A percentile compares a stretch with the other conserved stretches of the same genome.
These are phyloP conservation scores for Pyrenophora graminea DNA, from an alignment of 2,329 filamentous ascomycete species.

Conservation along the genomic window DNA sequence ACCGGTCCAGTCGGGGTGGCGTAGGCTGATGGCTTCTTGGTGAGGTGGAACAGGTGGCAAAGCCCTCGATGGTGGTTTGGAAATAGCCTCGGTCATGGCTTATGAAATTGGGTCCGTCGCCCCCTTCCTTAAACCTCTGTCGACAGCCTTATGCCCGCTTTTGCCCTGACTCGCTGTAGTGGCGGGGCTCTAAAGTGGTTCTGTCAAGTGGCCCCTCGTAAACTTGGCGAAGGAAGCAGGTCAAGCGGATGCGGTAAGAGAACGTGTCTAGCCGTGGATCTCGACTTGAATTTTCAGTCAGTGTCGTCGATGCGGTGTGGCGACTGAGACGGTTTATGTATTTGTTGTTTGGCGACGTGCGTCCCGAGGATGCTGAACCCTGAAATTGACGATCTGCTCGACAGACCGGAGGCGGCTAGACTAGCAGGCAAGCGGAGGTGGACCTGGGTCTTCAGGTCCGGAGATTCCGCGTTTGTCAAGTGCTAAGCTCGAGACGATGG, in stretches of 20 bases:
- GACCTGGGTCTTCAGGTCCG: conserved; percentile 5
- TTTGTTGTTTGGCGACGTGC: conserved; percentile 9
- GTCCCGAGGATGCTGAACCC: conserved; percentile 22
- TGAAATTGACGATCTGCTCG: conserved; percentile 18
- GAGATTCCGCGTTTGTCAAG: conserved; percentile 2
- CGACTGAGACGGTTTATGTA: conserved; percentile 4
- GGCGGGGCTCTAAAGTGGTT: conserved; percentile 17
- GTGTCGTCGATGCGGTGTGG: conserved; percentile 17
- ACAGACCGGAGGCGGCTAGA: conserved; percentile 14
- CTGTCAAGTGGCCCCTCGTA: conserved; percentile 2
- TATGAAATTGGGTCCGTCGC: conserved; percentile 8
- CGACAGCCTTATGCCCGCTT: conserved; percentile 14
- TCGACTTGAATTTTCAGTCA: conserved; percentile 15
- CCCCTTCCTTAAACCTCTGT: conserved; percentile 8
- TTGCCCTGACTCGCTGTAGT: conserved; percentile 21
- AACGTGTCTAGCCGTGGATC: conserved; percentile 1
- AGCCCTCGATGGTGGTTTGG: conserved; percentile 27
- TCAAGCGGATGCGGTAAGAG: conserved; percentile 3
- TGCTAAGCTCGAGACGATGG: conserved; percentile 3
- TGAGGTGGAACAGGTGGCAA: conserved; percentile 34
- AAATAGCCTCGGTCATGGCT: conserved; percentile 36
- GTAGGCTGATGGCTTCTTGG: conserved; percentile 15
- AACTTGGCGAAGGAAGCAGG: background rate
- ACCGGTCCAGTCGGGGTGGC: conserved; percentile 20
- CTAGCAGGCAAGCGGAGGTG: conserved; percentile 19